Evolutionary conservation across 768 basidiomycete genomes (phyloP), one percentile per base, ranked within the genome.

Genomic region (Podaxis sp.): DNA sequence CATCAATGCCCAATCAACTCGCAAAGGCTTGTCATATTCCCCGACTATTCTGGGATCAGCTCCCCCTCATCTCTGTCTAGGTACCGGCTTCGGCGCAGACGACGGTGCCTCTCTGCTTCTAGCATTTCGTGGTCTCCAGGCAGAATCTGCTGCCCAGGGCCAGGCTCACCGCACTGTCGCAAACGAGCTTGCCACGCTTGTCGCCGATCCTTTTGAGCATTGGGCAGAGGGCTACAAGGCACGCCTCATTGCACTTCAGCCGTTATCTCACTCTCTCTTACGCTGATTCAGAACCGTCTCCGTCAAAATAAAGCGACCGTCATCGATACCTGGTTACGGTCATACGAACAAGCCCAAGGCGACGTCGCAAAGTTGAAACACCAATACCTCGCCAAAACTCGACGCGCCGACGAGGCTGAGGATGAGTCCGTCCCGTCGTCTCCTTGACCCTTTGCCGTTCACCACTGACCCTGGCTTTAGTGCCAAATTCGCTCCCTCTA

Each of bases 351-450:
- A 42, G 79, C 84, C 0, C 82, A 88, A 25, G 78, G 72, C 21
- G 87, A 90, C 56, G 89, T 92, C 4, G 70, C 78, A 46, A 89
- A 88, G 72, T 74, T 94, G 63, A 93, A 91, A 73, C 81, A 87
- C 55, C 79, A 84, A 57, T 96, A 96, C 69, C 71, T 92, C 10
- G 73, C 80, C 35, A 96, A 94, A 72, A 87, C 84, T 0, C 84
- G 91, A 57, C 83, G 84, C 42, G 94, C 95, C 14, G 95, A 97
- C 66, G 95, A 97, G 69, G 88, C 89, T 6, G 93, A 93, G 70
- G 95, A 97, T 70, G 94, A 96, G 95, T 96, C 73, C 68, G 93
- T 79, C 32, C 78, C 35, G 55, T 40, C 59, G 59, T 67, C 53
- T 48, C 35, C 69, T 27, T 65, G 38, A 40, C 40, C 51, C 36